Base-by-base conservation (phyloP, 495 filamentous ascomycete genomes). In the Podospora pseudoanserina region DNA sequence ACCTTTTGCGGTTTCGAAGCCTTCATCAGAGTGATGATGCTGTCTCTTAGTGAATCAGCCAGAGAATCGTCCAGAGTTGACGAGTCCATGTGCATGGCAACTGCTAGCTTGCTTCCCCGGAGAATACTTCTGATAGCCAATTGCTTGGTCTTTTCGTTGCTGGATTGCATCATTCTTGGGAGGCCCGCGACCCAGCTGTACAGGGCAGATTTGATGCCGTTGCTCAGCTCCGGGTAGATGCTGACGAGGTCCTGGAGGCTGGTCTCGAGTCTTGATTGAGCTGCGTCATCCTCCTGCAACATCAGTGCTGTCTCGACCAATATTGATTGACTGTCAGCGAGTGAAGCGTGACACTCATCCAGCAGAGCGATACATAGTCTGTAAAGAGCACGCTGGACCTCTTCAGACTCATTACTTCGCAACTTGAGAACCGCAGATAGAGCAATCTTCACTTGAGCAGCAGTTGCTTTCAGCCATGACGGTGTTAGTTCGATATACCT, bases 171-270 rank as follows among this genome's bases (percentile, higher is more conserved):
- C 13, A 91, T 78, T 53, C 92, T 84, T 3, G 96, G 91, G 30
- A 98, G 85, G 19, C 90, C 86, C 2, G 87, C 85, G 18, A 95
- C 83, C 94, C 93, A 97, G 54, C 85, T 87, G 76, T 96, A 90
- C 4, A 96, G 77, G 1, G 87, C 89, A 30, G 81, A 85, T 72
- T 92, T 92, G 59, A 97, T 79, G 18, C 86, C 79, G 19, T 93
- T 91, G 23, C 86, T 77, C 0, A 96, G 77, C 32, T 85, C 79
- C 13, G 84, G 75, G 69, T 95, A 87, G 19, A 89, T 82, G n/a
- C 80, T 83, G 2, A 87, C 82, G 57, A 92, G 82, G 71, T 89
- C 83, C 49, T 80, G 82, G 4, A 97, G 77, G 66, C 71, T 80
- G 54, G 80, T 85, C 64, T 75, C 76, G 9, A 80, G 72, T 13